Percentiles rank a stretch among this genome's conserved stretches.
These are phyloP conservation scores for Agaricus blazei DNA, from an alignment of 768 basidiomycete genomes.

Conservation along the genomic window DNA sequence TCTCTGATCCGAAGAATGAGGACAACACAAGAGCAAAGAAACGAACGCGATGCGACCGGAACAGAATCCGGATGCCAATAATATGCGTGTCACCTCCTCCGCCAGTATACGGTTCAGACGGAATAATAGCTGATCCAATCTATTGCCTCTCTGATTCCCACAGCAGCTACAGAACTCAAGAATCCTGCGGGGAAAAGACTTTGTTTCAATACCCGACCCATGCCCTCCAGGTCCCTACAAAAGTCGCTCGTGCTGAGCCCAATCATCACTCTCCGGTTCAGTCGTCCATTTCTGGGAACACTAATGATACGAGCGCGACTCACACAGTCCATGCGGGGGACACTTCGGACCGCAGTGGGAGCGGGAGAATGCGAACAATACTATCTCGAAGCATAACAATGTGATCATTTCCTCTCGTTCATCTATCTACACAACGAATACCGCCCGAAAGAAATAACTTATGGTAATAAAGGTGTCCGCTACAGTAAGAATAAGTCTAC, in stretches of 20 bases:
- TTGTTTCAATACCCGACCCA: neutral
- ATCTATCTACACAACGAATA: no score
- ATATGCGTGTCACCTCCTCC: neutral
- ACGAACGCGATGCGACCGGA: neutral
- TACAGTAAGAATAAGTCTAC: no score
- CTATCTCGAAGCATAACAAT: neutral
- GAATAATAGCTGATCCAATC: neutral
- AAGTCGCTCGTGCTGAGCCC: no score
- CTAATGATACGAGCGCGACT: neutral
- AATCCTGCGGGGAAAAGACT: neutral
- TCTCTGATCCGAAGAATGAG: neutral
- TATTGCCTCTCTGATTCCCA: neutral
- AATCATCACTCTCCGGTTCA: no score
- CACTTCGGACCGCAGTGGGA: neutral
- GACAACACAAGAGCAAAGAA: neutral
- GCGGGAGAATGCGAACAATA: neutral
- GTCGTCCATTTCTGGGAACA: no score
- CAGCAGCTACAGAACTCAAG: neutral
- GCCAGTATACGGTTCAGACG: neutral
- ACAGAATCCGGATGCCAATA: neutral
- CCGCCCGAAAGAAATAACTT: no score
- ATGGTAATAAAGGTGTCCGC: no score
- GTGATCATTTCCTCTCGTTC: no score
- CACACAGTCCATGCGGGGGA: neutral
- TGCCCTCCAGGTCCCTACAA: neutral